phyloP scores from a whole-genome alignment of 192 early-diverging fungal species.

The Anaeromyces robustus region DNA sequence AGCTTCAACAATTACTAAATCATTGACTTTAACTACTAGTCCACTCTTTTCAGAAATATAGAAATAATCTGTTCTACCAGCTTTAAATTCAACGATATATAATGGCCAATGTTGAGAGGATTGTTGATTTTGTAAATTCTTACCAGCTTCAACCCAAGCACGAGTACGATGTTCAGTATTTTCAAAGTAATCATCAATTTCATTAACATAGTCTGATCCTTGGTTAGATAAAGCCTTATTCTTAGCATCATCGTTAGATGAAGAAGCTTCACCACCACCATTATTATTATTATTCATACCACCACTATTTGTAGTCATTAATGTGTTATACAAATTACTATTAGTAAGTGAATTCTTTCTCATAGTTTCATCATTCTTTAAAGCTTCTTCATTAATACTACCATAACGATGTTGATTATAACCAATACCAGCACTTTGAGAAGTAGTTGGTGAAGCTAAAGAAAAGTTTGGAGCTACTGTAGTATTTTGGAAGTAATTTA shows the following conservation, averaged over 20 bases:
- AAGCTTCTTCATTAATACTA: not conserved
- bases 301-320: slow-evolving; percentile 3
- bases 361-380: slow-evolving; percentile 5
- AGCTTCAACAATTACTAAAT: slow-evolving; percentile 74
- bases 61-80: slow-evolving; percentile 69
- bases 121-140: slow-evolving; percentile 34
- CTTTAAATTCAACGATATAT: slow-evolving; percentile 78
- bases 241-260: slow-evolving; percentile 7
- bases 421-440: not conserved
- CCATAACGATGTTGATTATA: not conserved
- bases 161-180: slow-evolving; percentile 38
- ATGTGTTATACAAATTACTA: slow-evolving; percentile 19
- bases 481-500: not conserved
- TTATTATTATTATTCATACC: slow-evolving; percentile 12
- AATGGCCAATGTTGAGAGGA: slow-evolving; percentile 36
- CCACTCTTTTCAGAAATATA: slow-evolving; percentile 36
- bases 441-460: slow-evolving; percentile 4
- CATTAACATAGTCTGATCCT: slow-evolving; percentile 9
- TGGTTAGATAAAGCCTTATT: slow-evolving; percentile 12
- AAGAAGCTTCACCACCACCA: slow-evolving; percentile 15
- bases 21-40: slow-evolving; percentile 36
- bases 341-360: slow-evolving; percentile 32
- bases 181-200: slow-evolving; percentile 52
- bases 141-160: slow-evolving; percentile 39
- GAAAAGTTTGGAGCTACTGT: slow-evolving; percentile 2